These are phyloP conservation scores for Glomus cerebriforme DNA, from an alignment of 192 early-diverging fungal genomes.

Conservation along the genomic window DNA sequence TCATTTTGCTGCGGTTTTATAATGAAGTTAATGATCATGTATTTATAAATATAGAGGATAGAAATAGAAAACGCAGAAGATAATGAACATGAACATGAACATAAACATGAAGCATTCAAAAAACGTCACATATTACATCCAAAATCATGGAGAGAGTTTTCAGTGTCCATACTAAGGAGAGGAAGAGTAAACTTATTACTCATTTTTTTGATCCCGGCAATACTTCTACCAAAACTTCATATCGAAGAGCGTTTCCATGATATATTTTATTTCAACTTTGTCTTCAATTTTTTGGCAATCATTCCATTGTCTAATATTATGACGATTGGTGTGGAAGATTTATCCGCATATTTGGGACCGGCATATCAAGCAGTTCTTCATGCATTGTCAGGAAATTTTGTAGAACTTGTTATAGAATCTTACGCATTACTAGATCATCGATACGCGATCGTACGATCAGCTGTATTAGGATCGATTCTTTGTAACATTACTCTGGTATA, in stretches of 20 bases:
- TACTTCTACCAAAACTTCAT: not conserved
- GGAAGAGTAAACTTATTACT: not conserved
- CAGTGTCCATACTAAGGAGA: not conserved
- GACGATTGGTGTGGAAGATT: constrained; percentile 17
- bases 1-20: too few species aligned
- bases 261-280: not conserved
- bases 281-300: constrained; percentile 5
- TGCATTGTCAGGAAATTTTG: constrained; percentile 41
- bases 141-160: not conserved
- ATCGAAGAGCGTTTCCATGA: not conserved
- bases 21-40: not conserved
- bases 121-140: not conserved
- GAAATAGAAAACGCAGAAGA: too few species aligned
- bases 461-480: constrained; percentile 86
- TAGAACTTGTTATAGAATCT: constrained; percentile 40
- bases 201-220: constrained; percentile 10
- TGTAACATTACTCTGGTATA: constrained; percentile 84
- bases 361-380: constrained; percentile 36
- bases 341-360: not conserved
- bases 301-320: constrained; percentile 19
- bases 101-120: not conserved
- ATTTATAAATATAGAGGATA: not conserved
- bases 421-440: constrained; percentile 35
- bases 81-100: not conserved
- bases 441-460: constrained; percentile 40